Conservation (phyloP, 108 stramenopile species). For the Skeletonema grethae region DNA sequence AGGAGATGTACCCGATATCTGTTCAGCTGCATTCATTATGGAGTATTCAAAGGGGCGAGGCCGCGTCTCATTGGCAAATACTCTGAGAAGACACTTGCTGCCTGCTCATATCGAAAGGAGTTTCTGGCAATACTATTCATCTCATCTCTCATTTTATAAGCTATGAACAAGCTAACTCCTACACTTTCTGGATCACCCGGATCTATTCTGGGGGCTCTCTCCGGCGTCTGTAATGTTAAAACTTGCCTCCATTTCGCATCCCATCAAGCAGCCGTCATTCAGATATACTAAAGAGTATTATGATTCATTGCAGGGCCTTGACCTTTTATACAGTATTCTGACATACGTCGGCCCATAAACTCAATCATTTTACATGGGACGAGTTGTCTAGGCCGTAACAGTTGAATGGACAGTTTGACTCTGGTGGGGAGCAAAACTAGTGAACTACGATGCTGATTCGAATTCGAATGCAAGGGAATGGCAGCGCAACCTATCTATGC, state of each 20-base stretch:
- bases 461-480: not conserved
- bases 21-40: too few species aligned
- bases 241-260: constrained; percentile 8
- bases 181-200: not conserved
- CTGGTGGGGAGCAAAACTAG: not conserved
- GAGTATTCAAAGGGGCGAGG: too few species aligned
- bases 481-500: not conserved
- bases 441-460: not conserved
- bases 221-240: not conserved
- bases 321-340: constrained; percentile 1
- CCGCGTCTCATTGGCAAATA: too few species aligned
- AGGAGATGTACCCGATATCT: too few species aligned
- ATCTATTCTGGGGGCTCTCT: constrained; percentile 26
- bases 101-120: too few species aligned
- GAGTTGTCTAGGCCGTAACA: not conserved
- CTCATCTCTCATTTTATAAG: too few species aligned
- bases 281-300: constrained; percentile 18
- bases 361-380: not conserved
- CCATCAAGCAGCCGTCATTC: constrained; percentile 14
- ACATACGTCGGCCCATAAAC: constrained; percentile 11
- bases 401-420: constrained; percentile 6
- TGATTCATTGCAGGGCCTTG: constrained; percentile 19
- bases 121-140: too few species aligned
- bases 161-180: not conserved
- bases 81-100: too few species aligned